These are phyloP conservation scores for Plasmodium inui DNA, from an alignment of 169 alveolate genomes.

Conservation along the genomic window DNA sequence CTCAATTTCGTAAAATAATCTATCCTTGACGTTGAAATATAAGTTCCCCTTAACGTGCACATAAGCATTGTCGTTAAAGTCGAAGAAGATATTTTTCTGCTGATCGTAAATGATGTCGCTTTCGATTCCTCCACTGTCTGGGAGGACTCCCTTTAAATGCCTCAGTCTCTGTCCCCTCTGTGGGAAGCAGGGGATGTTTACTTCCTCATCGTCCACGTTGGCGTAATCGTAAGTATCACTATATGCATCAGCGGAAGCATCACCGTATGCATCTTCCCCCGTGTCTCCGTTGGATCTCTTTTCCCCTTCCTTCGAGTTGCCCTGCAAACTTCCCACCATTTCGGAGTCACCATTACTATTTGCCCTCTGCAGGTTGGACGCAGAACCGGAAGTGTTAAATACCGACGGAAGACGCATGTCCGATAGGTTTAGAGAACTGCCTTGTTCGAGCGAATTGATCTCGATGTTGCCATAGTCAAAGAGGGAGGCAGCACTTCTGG, in stretches of 20 bases:
- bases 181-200: constrained; percentile 10
- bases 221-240: background rate
- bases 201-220: background rate
- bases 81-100: constrained; percentile 45
- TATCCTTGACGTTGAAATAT: constrained; percentile 53
- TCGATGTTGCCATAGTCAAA: constrained; percentile 20
- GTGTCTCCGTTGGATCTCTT: background rate
- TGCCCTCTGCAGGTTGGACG: background rate
- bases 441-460: constrained; percentile 6
- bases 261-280: background rate
- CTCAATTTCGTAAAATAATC: constrained; percentile 52
- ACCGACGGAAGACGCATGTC: constrained; percentile 22
- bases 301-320: background rate
- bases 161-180: background rate
- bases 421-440: background rate
- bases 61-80: constrained; percentile 47
- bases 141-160: constrained; percentile 20
- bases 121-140: constrained; percentile 25
- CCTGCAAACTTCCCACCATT: background rate
- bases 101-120: constrained; percentile 60
- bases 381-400: background rate
- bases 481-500: constrained; percentile 9
- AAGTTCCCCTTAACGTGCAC: constrained; percentile 32
- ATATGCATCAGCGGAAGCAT: background rate
- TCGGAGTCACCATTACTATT: background rate